Base-by-base conservation (phyloP, 169 alveolate genomes). In the Cryptosporidium sp. region DNA sequence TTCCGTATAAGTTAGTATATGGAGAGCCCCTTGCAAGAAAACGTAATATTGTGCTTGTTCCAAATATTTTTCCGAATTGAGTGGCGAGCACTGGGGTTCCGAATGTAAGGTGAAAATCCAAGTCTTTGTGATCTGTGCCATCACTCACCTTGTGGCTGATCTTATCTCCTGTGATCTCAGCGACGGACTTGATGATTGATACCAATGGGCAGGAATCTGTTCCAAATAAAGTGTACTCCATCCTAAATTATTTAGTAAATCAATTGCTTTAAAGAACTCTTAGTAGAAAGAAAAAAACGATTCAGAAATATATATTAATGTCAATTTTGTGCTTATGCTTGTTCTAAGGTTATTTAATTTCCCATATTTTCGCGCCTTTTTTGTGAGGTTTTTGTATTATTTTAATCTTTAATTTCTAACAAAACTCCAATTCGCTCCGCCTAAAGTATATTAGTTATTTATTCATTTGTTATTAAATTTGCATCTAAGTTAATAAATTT, bases 11-110 rank as follows among this genome's bases (percentile, higher is more conserved):
- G 68, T 62, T 62, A 14, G 80, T 61, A 23, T 59, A 59, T 26
- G 89, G 89, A 23, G 89, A 59, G 14, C 89, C 62, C 43, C 89
- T 59, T 18, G 89, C 89, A 4, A 80, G 74, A 39, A 43, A 67
- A 33, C 89, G 55, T 6, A 80, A 43, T 16, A 80, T 80, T 26
- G 80, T 62, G 55, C 75, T 59, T 26, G 50, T 37, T 23, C 89
- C 89, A 65, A 80, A 80, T 41, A 80, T 80, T 29, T 80, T 35
- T 14, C 80, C 89, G 0, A 65, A 61, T 8, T 35, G 71, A 18
- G 89, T 62, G 2, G 8, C 73, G 8, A 80, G 55, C 2, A 80
- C 67, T 4, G 89, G 89, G 7, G 75, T 62, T 33, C 71, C 71
- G 10, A n/a, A 21, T 65, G 48, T 2, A 65, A 65, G 16, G 10